Conservation (phyloP, 2,329 filamentous ascomycete genomes). For the Cladosporium sp. region DNA sequence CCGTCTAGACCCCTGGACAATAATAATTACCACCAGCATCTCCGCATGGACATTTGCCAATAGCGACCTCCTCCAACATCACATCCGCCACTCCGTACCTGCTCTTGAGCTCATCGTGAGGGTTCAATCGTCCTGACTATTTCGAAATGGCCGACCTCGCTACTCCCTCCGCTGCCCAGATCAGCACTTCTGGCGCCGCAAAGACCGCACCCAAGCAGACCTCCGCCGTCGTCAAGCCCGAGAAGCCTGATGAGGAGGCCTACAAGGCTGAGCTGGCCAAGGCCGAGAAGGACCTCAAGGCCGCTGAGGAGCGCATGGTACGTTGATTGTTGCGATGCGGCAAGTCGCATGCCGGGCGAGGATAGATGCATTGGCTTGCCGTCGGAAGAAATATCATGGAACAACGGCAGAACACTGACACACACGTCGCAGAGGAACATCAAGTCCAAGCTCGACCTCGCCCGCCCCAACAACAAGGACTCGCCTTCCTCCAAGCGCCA, state of each 20-base stretch:
- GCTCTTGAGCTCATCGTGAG: constrained; percentile 20
- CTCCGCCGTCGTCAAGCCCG: constrained; percentile 61
- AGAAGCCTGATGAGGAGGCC: constrained; percentile 82
- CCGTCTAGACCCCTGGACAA: constrained; percentile 8
- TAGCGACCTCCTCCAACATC: constrained; percentile 1
- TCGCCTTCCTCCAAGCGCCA: constrained; percentile 79
- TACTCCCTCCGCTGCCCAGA: constrained; percentile 41
- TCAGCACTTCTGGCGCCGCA: constrained; percentile 37
- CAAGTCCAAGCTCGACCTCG: constrained; percentile 84
- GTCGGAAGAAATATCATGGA: not conserved
- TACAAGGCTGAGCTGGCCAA: constrained; percentile 79
- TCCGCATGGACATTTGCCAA: constrained; percentile 6
- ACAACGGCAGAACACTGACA: constrained; percentile 23
- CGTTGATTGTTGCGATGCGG: constrained; percentile 20
- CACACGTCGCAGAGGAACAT: constrained; percentile 67
- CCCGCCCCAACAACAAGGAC: constrained; percentile 78
- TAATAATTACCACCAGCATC: not conserved
- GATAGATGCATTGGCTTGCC: constrained; percentile 14
- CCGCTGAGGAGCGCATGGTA: constrained; percentile 65
- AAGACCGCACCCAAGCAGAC: constrained; percentile 34
- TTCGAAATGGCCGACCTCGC: constrained; percentile 40
- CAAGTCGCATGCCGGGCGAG: constrained; percentile 8
- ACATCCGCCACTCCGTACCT: constrained; percentile 11
- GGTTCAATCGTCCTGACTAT: constrained; percentile 18
- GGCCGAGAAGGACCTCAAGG: constrained; percentile 84